Conservation (phyloP, 1,284 basidiomycete species). For the Coniferiporia sulphurascens region DNA sequence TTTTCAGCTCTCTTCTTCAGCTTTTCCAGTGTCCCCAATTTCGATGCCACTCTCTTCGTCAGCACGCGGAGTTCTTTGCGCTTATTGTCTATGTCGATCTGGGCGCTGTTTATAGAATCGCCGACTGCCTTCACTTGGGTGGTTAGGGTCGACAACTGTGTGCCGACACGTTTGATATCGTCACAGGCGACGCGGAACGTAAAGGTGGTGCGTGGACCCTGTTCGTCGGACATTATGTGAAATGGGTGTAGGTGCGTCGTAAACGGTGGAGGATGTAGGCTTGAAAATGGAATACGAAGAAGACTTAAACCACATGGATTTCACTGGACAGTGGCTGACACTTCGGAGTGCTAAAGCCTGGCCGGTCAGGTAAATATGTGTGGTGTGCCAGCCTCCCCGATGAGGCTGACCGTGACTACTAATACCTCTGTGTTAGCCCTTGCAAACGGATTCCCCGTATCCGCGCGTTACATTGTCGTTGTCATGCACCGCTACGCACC, state of each 20-base stretch:
- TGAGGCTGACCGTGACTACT: too few relatives aligned
- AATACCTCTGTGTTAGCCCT: background rate
- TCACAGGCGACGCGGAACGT: slow-evolving; percentile 10
- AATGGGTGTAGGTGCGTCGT: background rate
- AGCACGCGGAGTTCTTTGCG: slow-evolving; percentile 8
- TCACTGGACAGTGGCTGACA: background rate
- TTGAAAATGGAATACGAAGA: background rate
- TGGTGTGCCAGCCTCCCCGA: too few relatives aligned
- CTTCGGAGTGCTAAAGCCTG: too few relatives aligned
- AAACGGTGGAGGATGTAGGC: too few relatives aligned
- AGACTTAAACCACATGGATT: too few relatives aligned
- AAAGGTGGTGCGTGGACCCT: background rate
- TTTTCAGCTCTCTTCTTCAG: slow-evolving; percentile 1
- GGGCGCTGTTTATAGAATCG: background rate
- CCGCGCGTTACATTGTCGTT: background rate
- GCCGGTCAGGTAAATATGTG: too few relatives aligned
- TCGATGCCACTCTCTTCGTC: background rate
- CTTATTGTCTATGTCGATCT: slow-evolving; percentile 6
- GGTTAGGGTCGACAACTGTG: slow-evolving; percentile 1
- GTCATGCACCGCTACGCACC: background rate
- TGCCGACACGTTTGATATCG: background rate
- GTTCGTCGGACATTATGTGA: background rate
- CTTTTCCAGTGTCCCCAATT: slow-evolving; percentile 6
- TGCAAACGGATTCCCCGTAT: background rate
- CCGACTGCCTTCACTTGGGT: background rate